A percentile compares a stretch with the other conserved stretches of the same genome.
These are phyloP conservation scores for Auricularia heimuer DNA, from an alignment of 768 basidiomycete genomes.

Conservation along the genomic window DNA sequence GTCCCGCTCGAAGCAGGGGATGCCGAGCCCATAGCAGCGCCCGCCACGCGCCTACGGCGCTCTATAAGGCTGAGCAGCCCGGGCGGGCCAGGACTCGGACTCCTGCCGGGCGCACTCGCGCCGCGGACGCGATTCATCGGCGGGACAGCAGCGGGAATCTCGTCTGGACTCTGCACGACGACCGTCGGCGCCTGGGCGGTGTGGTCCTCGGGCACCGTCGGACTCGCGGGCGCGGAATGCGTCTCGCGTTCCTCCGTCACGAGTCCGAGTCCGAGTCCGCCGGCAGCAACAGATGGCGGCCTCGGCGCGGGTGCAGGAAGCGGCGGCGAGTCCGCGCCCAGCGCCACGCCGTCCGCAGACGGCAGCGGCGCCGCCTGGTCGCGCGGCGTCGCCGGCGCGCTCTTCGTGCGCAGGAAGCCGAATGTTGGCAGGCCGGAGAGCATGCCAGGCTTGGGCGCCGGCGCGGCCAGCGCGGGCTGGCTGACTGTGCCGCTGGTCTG, in stretches of 20 bases:
- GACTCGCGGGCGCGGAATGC: background rate
- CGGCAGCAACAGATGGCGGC: conserved; percentile 21
- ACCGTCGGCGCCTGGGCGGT: conserved; percentile 46
- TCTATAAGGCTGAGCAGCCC: background rate
- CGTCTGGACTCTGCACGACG: background rate
- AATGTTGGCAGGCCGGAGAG: conserved; percentile 38
- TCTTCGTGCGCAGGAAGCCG: conserved; percentile 43
- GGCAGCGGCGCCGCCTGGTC: conserved; percentile 14
- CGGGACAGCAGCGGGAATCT: conserved; percentile 39
- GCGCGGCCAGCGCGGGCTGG: conserved; percentile 11
- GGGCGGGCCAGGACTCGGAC: conserved; percentile 14
- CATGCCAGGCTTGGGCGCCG: conserved; percentile 27
- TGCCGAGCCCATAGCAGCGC: conserved; percentile 6
- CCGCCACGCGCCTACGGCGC: conserved; percentile 5
- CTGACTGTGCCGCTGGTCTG: conserved; percentile 4
- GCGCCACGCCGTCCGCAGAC: conserved; percentile 2
- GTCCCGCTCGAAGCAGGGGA: conserved; percentile 2
- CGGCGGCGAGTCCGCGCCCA: conserved; percentile 5
- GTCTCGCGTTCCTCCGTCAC: background rate
- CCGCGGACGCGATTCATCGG: conserved; percentile 44
- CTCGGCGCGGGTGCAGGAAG: conserved; percentile 6
- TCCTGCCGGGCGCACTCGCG: conserved; percentile 16
- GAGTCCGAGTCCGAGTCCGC: conserved; percentile 13
- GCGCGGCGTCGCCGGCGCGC: conserved; percentile 48
- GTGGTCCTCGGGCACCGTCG: background rate